Conservation (phyloP, 108 stramenopile species). For the Pseudonitzschia delicatissima region DNA sequence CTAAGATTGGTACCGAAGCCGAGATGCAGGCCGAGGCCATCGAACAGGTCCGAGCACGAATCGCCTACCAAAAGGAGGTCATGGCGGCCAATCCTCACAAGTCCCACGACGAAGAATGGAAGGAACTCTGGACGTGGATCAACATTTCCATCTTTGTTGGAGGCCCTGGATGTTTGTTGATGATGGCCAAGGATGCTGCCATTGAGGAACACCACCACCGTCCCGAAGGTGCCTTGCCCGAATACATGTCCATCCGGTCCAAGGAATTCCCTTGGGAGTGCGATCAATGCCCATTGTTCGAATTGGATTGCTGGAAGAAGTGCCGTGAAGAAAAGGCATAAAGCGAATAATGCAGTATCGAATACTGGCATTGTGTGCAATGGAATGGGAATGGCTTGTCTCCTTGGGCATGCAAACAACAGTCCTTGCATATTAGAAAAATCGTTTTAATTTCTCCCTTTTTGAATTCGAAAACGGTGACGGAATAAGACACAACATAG, state of each 20-base stretch:
- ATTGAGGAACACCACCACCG: constrained; percentile 67
- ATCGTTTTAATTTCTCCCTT: no score
- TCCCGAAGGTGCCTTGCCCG: constrained; percentile 61
- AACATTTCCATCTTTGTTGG: constrained; percentile 76
- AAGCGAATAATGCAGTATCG: no score
- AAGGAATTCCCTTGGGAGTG: constrained; percentile 97
- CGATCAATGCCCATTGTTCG: constrained; percentile 85
- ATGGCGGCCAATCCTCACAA: constrained; percentile 51
- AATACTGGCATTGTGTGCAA: no score
- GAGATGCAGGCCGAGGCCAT: constrained; percentile 77
- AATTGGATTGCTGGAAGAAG: constrained; percentile 91
- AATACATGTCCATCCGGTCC: constrained; percentile 88
- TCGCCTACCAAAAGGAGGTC: constrained; percentile 76
- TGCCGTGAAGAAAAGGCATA: constrained; percentile 83
- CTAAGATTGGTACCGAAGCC: constrained; percentile 57
- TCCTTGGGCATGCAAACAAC: no score
- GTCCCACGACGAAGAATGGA: constrained; percentile 57
- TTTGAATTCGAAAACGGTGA: no score
- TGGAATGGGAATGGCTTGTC: no score
- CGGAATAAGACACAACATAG: no score
- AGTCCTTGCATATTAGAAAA: no score
- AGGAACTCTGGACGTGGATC: constrained; percentile 85
- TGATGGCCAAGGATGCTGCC: constrained; percentile 59
- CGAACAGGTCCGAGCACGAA: constrained; percentile 73
- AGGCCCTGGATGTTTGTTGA: constrained; percentile 55